Percentiles rank a stretch among this genome's conserved stretches.
phyloP scores from a whole-genome alignment of 2,329 filamentous ascomycete genomes.

The Geoglossum cookeanum region DNA sequence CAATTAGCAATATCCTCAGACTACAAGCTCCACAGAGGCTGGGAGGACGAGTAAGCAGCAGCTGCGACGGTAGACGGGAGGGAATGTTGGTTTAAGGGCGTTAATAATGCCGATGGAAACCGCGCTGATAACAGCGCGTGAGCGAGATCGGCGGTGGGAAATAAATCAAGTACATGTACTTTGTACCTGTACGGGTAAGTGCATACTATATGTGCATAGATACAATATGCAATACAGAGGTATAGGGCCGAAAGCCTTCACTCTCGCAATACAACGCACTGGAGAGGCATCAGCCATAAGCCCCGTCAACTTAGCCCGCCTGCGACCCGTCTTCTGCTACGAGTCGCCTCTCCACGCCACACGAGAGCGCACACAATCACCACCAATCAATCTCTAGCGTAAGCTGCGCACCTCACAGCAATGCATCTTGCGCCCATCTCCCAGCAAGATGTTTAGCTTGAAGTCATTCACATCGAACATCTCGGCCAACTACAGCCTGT shows the following conservation, averaged over 20 bases:
- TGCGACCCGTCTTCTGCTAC: too few species aligned
- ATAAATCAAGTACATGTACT: too few species aligned
- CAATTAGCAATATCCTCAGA: neutral
- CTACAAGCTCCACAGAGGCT: neutral
- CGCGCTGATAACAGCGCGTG: neutral
- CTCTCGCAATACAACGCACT: too few species aligned
- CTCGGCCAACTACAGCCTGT: constrained; percentile 72
- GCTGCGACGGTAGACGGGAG: neutral
- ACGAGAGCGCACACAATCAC: neutral
- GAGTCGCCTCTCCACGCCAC: too few species aligned
- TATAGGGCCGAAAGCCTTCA: too few species aligned
- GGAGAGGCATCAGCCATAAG: too few species aligned
- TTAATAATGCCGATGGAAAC: neutral
- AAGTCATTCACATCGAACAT: constrained; percentile 95
- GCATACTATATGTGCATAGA: too few species aligned
- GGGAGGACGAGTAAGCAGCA: neutral
- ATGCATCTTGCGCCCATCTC: neutral
- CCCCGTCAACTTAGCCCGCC: too few species aligned
- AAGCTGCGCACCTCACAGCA: neutral
- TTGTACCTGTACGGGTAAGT: too few species aligned
- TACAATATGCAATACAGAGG: too few species aligned
- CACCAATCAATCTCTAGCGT: neutral
- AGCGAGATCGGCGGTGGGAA: neutral
- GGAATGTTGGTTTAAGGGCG: neutral
- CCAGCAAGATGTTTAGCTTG: constrained; percentile 71